Evolutionary conservation across 352 stramenopile species (phyloP).

Genomic region (Thraustotheca clavata): DNA sequence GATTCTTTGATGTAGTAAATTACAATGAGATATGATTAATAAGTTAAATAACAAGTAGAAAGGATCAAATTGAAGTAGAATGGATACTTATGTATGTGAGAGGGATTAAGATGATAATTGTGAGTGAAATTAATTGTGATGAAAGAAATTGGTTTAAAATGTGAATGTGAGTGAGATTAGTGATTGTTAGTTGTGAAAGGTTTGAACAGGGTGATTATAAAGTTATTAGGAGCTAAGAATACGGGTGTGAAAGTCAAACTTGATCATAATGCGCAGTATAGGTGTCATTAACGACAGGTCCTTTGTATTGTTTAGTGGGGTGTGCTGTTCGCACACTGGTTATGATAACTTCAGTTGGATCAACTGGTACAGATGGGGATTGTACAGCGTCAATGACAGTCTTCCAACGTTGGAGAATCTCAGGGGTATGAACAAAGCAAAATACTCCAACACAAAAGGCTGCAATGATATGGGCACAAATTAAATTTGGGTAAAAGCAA

Average conservation of each 20-base stretch:
- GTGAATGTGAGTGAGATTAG: too few relatives aligned
- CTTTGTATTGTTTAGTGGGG: constrained; percentile 1
- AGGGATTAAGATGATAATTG: too few relatives aligned
- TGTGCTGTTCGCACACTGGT: background rate
- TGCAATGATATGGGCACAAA: constrained; percentile 67
- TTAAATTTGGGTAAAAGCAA: constrained; percentile 69
- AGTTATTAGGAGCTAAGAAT: too few relatives aligned
- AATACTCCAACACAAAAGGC: constrained; percentile 77
- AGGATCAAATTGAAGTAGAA: background rate
- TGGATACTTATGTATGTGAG: constrained; percentile 18
- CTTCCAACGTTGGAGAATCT: constrained; percentile 39
- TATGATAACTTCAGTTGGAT: too few relatives aligned
- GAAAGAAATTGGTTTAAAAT: too few relatives aligned
- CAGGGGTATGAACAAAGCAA: constrained; percentile 69
- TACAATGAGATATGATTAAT: background rate
- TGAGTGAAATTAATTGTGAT: too few relatives aligned
- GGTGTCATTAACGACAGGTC: constrained; percentile 24
- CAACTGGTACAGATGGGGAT: constrained; percentile 13
- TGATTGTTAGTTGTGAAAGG: too few relatives aligned
- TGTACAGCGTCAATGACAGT: constrained; percentile 15
- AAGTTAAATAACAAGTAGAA: background rate
- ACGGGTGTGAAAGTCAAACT: background rate
- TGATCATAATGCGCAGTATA: constrained; percentile 4
- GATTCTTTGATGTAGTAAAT: background rate
- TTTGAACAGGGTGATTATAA: too few relatives aligned